Percentiles rank a stretch among this genome's conserved stretches.
These are phyloP conservation scores for Fusarium newnesense DNA, from an alignment of 2,329 filamentous ascomycete genomes.

Conservation along the genomic window DNA sequence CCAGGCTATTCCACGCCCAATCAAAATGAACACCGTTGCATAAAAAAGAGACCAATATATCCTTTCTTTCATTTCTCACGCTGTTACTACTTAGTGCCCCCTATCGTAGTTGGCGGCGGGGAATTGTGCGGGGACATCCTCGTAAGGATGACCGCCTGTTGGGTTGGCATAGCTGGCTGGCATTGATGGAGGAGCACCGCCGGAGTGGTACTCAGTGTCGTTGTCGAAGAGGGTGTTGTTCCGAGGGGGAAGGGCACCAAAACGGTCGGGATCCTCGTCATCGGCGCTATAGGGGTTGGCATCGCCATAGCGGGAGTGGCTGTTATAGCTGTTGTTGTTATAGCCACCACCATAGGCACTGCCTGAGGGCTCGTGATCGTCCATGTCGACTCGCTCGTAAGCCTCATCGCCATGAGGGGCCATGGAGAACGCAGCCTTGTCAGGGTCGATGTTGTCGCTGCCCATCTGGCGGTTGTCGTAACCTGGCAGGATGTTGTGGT, in stretches of 20 bases:
- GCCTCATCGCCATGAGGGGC: conserved; percentile 74
- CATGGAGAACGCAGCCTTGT: conserved; percentile 76
- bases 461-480: conserved; percentile 63
- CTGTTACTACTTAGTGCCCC: conserved; percentile 50
- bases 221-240: conserved; percentile 60
- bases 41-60: conserved; percentile 35
- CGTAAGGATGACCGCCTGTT: conserved; percentile 36
- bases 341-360: conserved; percentile 40
- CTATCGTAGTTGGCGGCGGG: conserved; percentile 68
- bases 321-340: conserved; percentile 48
- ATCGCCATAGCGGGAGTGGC: conserved; percentile 50
- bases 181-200: conserved; percentile 40
- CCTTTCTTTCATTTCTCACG: conserved; percentile 32
- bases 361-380: conserved; percentile 58
- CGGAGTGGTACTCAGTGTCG: conserved; percentile 60
- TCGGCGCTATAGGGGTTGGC: conserved; percentile 52
- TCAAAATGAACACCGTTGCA: conserved; percentile 33
- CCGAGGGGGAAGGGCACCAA: conserved; percentile 51
- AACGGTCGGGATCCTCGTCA: conserved; percentile 54
- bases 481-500: conserved; percentile 70
- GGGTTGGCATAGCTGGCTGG: conserved; percentile 41
- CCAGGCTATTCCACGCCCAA: conserved; percentile 29
- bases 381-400: conserved; percentile 69
- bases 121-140: conserved; percentile 62
- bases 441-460: conserved; percentile 69